phyloP scores from a whole-genome alignment of 1,139 yeast genomes.

The Arxiozyma bovina region DNA sequence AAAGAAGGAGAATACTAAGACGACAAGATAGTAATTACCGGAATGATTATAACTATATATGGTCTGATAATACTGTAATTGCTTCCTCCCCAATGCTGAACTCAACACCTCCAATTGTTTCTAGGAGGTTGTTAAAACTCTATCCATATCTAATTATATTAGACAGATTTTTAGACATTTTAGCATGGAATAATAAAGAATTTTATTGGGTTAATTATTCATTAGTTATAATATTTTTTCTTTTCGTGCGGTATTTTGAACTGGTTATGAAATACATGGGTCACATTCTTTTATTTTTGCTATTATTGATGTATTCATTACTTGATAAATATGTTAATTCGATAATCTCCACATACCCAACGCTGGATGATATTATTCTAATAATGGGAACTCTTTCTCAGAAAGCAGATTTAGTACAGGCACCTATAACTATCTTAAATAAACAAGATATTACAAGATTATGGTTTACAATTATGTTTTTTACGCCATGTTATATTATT shows the following conservation, averaged over 20 bases:
- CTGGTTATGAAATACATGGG: conserved; percentile 67
- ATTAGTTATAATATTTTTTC: conserved; percentile 46
- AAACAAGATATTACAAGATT: conserved; percentile 73
- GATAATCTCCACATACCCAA: conserved; percentile 62
- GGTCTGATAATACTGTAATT: conserved; percentile 1
- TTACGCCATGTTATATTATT: conserved; percentile 78
- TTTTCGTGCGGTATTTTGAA: conserved; percentile 70
- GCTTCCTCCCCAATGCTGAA: conserved; percentile 55
- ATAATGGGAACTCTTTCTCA: conserved; percentile 66
- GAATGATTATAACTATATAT: not conserved
- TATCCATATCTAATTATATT: conserved; percentile 76
- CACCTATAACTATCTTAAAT: conserved; percentile 69
- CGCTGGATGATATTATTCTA: conserved; percentile 81
- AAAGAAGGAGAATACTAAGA: not conserved
- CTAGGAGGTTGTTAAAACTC: conserved; percentile 70
- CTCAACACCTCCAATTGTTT: conserved; percentile 85
- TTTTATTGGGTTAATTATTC: conserved; percentile 33
- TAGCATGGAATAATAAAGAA: conserved; percentile 75
- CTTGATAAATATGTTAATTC: conserved; percentile 43
- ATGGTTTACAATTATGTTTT: conserved; percentile 72
- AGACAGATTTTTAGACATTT: conserved; percentile 57
- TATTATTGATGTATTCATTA: conserved; percentile 58
- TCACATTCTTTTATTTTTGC: conserved; percentile 62
- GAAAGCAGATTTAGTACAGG: conserved; percentile 64
- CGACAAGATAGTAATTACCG: not conserved